A percentile compares a stretch with the other conserved stretches of the same genome.
Conservation (phyloP, 805 yeast species). For the Nakazawaea sp. region DNA sequence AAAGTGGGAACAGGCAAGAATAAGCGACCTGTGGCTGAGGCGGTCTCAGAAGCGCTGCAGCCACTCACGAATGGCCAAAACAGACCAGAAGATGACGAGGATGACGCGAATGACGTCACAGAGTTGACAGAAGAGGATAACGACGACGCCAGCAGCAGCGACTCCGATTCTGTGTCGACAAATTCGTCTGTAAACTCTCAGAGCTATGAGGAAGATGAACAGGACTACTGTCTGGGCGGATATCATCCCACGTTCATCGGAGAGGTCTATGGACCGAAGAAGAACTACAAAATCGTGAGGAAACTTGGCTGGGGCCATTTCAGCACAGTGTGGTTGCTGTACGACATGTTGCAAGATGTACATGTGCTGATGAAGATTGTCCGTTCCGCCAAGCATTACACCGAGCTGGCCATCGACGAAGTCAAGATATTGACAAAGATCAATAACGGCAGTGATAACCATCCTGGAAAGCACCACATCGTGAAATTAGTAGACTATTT, state of each 20-base stretch:
- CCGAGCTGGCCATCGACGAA: constrained; percentile 63
- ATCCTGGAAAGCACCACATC: constrained; percentile 45
- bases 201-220: constrained; percentile 38
- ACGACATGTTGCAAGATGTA: constrained; percentile 25
- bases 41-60: too few relatives aligned
- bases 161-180: constrained; percentile 5
- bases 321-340: constrained; percentile 65
- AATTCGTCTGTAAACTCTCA: constrained; percentile 13
- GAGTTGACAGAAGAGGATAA: constrained; percentile 2
- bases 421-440: constrained; percentile 38
- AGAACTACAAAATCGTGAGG: constrained; percentile 40
- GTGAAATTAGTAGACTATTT: constrained; percentile 51
- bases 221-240: constrained; percentile 54
- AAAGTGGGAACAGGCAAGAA: too few relatives aligned
- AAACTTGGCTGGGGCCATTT: constrained; percentile 72
- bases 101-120: not conserved
- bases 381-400: constrained; percentile 42
- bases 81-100: not conserved
- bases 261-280: constrained; percentile 40
- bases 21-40: too few relatives aligned
- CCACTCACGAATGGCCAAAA: too few relatives aligned
- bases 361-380: constrained; percentile 63
- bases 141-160: not conserved
- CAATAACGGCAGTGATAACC: constrained; percentile 23
- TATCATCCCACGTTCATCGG: constrained; percentile 57